Base-by-base conservation (phyloP, 768 basidiomycete genomes). In the Auricularia heimuer region DNA sequence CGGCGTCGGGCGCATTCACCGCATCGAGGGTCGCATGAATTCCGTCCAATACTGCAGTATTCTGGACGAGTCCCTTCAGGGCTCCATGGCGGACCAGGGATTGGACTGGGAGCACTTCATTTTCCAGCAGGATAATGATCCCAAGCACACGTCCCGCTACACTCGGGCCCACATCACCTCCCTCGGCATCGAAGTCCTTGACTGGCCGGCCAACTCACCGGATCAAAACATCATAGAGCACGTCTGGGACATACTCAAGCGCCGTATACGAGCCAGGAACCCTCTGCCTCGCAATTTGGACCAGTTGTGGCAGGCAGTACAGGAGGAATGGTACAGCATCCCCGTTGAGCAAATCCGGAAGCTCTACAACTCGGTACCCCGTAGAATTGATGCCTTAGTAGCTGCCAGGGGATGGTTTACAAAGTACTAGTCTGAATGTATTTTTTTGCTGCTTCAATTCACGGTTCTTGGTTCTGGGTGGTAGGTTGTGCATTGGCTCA, bases 101-200 rank as follows among this genome's bases (percentile, higher is more conserved):
- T 61, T 75, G 36, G 34, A 67, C 35, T 64, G 36, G 12, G 18
- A 61, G 3, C 37, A 69, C 62, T 64, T 69, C 61, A 68, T 70
- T 62, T 77, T 76, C 63, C 73, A 75, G 62, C 77, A 79, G 24
- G 76, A 80, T 65, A 76, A 76, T 56, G 68, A 78, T 69, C 76
- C 71, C 8, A 79, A 78, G 68, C 77, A 78, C 69, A 42, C 69
- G 1, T 67, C 71, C 18, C 68, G 69, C 47, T 18, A 72, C 14
- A 71, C 69, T 6, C 34, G 66, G n/a, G 62, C 51, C 2, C 78
- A 75, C 74, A 75, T 79, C 61, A 6, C 51, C 11, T 62, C 74
- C 14, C 65, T 77, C 24, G 37, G 72, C 35, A 42, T 77, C 29
- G 34, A 70, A 51, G 54, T 70, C 10, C 64, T 79, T 7, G n/a